Evolutionary conservation across 108 stramenopile genomes (phyloP).

Genomic region (Conticribra weissflogii): DNA sequence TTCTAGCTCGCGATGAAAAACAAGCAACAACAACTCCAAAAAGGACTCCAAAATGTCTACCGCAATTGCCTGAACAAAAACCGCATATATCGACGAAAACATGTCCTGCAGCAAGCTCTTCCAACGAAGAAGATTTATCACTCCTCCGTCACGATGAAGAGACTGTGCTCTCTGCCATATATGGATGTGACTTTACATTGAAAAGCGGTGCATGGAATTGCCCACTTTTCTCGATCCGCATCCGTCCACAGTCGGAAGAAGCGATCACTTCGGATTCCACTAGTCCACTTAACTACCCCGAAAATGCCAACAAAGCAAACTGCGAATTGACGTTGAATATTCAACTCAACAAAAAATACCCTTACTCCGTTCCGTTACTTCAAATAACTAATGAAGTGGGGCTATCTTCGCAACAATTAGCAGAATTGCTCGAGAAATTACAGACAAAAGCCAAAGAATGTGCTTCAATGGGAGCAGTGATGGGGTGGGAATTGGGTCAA

Average conservation of each 20-base stretch:
- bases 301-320: not conserved
- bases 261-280: slow-evolving; percentile 5
- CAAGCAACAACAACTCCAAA: no score
- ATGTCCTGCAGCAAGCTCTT: no score
- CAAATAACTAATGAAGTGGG: slow-evolving; percentile 58
- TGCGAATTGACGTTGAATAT: slow-evolving; percentile 42
- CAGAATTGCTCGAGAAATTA: slow-evolving; percentile 44
- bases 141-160: slow-evolving; percentile 71
- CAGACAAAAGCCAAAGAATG: slow-evolving; percentile 55
- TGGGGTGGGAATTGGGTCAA: slow-evolving; percentile 81
- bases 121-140: slow-evolving; percentile 68
- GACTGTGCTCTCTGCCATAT: slow-evolving; percentile 76
- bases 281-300: not conserved
- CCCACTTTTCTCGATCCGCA: slow-evolving; percentile 30
- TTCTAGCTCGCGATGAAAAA: no score
- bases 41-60: no score
- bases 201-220: slow-evolving; percentile 59
- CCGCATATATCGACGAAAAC: not conserved
- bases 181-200: slow-evolving; percentile 66
- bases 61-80: not conserved
- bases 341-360: slow-evolving; percentile 67
- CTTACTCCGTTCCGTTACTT: slow-evolving; percentile 67
- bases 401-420: slow-evolving; percentile 26
- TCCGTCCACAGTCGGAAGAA: slow-evolving; percentile 19
- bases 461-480: slow-evolving; percentile 60